These are phyloP conservation scores for Leishmania guyanensis DNA, from an alignment of 208 protist genomes.

Conservation along the genomic window DNA sequence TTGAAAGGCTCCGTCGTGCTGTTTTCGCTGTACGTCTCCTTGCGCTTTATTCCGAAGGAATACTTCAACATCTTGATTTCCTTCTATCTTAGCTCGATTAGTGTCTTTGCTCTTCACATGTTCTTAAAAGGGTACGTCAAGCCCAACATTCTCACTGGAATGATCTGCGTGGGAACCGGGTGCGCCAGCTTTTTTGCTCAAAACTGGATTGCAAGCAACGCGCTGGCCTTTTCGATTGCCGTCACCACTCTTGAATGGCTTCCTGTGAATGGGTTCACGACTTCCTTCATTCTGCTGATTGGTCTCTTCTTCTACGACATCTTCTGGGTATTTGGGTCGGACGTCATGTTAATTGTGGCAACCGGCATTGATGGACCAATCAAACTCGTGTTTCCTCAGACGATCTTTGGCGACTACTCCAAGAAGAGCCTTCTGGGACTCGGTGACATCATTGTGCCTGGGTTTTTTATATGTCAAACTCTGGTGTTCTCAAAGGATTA, in stretches of 20 bases:
- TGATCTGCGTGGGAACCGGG: conserved; percentile 57
- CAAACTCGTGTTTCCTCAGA: conserved; percentile 94
- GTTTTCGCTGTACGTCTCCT: conserved; percentile 74
- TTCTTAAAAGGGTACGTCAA: conserved; percentile 63
- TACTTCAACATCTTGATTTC: conserved; percentile 74
- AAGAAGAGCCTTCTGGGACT: conserved; percentile 94
- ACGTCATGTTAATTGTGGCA: conserved; percentile 96
- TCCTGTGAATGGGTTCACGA: conserved; percentile 59
- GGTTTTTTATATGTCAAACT: conserved; percentile 94
- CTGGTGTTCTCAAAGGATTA: conserved; percentile 89
- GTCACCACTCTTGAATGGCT: conserved; percentile 70
- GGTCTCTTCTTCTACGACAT: conserved; percentile 98
- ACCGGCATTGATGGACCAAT: conserved; percentile 96
- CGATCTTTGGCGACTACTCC: conserved; percentile 68
- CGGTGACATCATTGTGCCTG: conserved; percentile 97
- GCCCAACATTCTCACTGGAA: conserved; percentile 71
- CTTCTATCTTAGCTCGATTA: conserved; percentile 72
- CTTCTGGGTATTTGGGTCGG: conserved; percentile 98
- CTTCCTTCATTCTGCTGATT: conserved; percentile 76
- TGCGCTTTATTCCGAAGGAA: conserved; percentile 82
- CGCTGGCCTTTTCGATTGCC: conserved; percentile 92
- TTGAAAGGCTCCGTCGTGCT: conserved; percentile 81
- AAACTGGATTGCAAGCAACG: conserved; percentile 95
- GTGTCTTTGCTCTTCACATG: conserved; percentile 61
- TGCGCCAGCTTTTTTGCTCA: conserved; percentile 70